Base-by-base conservation (phyloP, 1,284 basidiomycete species). In the Mycena sp. region DNA sequence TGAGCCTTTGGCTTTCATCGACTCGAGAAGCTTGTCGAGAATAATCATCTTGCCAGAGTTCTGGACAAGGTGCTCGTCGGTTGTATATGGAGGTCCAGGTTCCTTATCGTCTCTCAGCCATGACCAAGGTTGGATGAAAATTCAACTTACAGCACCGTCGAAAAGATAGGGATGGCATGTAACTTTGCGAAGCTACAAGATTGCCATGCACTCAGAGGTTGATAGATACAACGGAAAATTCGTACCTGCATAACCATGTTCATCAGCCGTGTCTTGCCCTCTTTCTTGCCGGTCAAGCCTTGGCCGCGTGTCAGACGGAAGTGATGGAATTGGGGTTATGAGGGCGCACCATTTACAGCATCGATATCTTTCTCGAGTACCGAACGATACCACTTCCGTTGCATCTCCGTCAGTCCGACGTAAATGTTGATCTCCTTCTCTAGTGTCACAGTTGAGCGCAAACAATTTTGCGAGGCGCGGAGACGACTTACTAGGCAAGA, bases 381-480 rank as follows among this genome's bases (percentile, higher is more conserved):
- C 37, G 92, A 95, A 41, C 94, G 89, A 77, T 98, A 98, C 98
- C 97, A 99, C 76, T 96, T 98, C 46, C 95, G 84, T 77, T 99
- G 98, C 96, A 99, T 97, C 32, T 99, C 96, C 2, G 96, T 94
- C 69, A 99, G 86, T 58, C 97, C 97, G 62, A 99, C 94, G 69
- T 99, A 99, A 60, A 99, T 94, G 75, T 99, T 99, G 78, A 99
- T 96, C 75, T 99, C 98, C 83, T 99, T 99, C 81, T 99, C 92
- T 94, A 70, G 58, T 16, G 19, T 12, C 7, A 7, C 40, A 41
- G 12, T 55, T 72, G 48, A 74, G 59, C 29, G 28, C 58, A 45
- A 29, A 49, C 12, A 19, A 23, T 35, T 29, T 41, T 28, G 38
- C 21, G 6, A 1, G 3, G 23, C 11, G 48, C 49, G 25, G n/a